Evolutionary conservation across 495 filamentous ascomycete genomes (phyloP).

Genomic region (Corynascus novoguineensis): DNA sequence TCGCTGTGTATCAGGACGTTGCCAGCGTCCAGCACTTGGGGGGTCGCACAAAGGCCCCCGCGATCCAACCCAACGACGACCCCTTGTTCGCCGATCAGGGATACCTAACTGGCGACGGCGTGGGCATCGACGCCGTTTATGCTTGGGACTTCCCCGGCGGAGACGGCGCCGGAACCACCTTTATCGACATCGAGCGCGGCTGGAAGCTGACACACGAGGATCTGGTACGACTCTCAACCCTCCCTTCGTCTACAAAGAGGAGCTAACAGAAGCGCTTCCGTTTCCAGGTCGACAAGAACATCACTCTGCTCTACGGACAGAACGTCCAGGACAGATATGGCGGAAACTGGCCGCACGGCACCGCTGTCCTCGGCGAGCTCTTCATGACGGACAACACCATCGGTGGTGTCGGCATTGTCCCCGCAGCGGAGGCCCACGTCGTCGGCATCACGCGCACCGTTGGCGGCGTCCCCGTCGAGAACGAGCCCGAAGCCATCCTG

Average conservation of each 20-base stretch:
- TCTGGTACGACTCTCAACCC: neutral
- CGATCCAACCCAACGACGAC: conserved; percentile 1
- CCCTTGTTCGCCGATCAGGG: neutral
- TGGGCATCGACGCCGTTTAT: conserved; percentile 13
- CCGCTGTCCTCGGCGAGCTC: conserved; percentile 14
- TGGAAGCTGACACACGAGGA: conserved; percentile 18
- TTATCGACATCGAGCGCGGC: conserved; percentile 15
- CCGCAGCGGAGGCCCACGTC: conserved; percentile 1
- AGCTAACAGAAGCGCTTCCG: neutral
- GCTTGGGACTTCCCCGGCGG: conserved; percentile 17
- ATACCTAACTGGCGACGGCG: conserved; percentile 3
- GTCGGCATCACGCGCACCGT: neutral
- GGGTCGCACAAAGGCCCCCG: neutral
- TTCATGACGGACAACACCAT: conserved; percentile 15
- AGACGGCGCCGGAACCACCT: conserved; percentile 1
- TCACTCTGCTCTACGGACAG: neutral
- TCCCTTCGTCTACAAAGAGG: neutral
- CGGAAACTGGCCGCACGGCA: conserved; percentile 12
- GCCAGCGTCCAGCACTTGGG: neutral
- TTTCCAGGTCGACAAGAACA: neutral
- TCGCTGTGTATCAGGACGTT: neutral
- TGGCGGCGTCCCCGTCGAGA: neutral
- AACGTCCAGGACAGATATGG: neutral
- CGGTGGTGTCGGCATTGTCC: conserved; percentile 14
- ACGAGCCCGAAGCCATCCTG: conserved; percentile 9